Conservation (phyloP, 2,329 filamentous ascomycete species). For the Cordyceps javanica region DNA sequence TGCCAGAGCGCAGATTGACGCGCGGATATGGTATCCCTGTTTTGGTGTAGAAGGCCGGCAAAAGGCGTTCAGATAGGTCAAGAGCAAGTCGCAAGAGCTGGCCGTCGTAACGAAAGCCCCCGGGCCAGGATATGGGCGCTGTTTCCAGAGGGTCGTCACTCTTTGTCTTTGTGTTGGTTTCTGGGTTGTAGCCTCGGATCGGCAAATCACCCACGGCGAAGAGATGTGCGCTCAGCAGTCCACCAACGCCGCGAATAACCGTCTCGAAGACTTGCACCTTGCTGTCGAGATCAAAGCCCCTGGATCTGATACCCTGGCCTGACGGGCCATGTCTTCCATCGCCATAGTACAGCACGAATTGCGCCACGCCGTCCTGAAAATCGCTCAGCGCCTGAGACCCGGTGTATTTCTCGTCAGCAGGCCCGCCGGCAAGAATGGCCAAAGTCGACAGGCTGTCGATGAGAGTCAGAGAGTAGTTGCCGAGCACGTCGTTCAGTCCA, state of each 20-base stretch:
- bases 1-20: constrained; percentile 84
- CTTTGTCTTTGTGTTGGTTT: constrained; percentile 18
- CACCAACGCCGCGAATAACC: constrained; percentile 87
- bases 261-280: constrained; percentile 99
- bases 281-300: constrained; percentile 90
- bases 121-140: constrained; percentile 61
- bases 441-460: constrained; percentile 94
- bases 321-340: constrained; percentile 66
- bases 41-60: constrained; percentile 86
- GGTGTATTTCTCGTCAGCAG: constrained; percentile 33
- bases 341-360: constrained; percentile 77
- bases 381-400: constrained; percentile 50
- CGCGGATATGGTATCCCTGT: constrained; percentile 93
- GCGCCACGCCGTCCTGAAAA: constrained; percentile 74
- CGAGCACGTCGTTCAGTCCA: constrained; percentile 89
- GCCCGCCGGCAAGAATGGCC: constrained; percentile 79
- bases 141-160: constrained; percentile 40
- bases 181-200: constrained; percentile 68
- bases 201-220: constrained; percentile 90
- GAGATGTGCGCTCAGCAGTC: constrained; percentile 83
- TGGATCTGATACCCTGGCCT: constrained; percentile 64
- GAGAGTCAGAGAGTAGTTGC: constrained; percentile 92
- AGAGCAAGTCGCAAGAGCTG: constrained; percentile 85
- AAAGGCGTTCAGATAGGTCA: constrained; percentile 74
- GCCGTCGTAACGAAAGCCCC: constrained; percentile 77